Evolutionary conservation across 169 alveolate species (phyloP).

Genomic region (Cryptosporidium sp.): DNA sequence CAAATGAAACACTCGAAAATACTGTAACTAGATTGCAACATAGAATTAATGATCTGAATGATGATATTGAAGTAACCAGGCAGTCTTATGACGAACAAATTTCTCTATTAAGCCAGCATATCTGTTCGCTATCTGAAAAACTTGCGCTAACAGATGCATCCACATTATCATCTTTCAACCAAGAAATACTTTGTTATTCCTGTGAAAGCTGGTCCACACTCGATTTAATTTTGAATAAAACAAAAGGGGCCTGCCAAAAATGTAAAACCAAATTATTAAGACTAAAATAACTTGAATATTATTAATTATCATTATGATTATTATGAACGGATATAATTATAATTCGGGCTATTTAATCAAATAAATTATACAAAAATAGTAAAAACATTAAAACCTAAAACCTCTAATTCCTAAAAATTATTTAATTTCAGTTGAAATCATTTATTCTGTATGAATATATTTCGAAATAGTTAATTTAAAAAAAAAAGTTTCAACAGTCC

Average conservation of each 20-base stretch:
- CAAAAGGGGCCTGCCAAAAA: constrained; percentile 57
- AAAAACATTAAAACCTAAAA: constrained; percentile 32
- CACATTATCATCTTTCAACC: constrained; percentile 54
- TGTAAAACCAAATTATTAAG: constrained; percentile 64
- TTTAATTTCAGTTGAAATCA: too few relatives aligned
- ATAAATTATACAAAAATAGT: background rate
- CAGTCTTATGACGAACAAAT: constrained; percentile 67
- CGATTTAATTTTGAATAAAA: constrained; percentile 23
- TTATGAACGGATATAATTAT: background rate
- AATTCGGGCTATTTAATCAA: background rate
- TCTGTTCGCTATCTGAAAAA: constrained; percentile 47
- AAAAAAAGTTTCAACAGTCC: background rate
- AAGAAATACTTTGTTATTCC: constrained; percentile 62
- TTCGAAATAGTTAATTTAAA: background rate
- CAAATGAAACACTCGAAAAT: constrained; percentile 68
- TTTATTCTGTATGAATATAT: too few relatives aligned
- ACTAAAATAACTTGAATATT: background rate
- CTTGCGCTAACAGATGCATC: constrained; percentile 50
- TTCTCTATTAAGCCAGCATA: constrained; percentile 48
- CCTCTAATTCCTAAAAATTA: constrained; percentile 11
- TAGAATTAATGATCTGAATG: constrained; percentile 33
- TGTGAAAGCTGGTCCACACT: constrained; percentile 61
- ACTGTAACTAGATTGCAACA: constrained; percentile 48
- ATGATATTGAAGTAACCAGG: constrained; percentile 55
- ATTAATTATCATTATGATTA: background rate